phyloP scores from a whole-genome alignment of 306 rosid genomes.

The cucumber (Cucumis sativus) region DNA sequence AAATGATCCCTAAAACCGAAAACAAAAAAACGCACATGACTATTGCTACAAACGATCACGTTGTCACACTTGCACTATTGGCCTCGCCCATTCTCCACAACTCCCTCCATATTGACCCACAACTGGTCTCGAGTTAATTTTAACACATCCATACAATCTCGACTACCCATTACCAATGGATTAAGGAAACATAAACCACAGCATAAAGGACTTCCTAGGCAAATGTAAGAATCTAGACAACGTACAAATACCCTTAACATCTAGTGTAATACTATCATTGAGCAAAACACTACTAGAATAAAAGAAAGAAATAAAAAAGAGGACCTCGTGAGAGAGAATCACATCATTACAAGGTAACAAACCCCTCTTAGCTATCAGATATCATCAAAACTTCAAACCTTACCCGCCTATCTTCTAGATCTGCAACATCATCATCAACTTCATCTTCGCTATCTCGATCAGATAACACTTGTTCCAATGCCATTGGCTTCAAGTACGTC shows the following conservation, averaged over 20 bases:
- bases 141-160: background rate
- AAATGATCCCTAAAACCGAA: background rate
- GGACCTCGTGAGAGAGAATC: background rate
- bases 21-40: background rate
- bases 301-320: background rate
- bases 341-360: background rate
- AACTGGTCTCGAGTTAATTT: background rate
- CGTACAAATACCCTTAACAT: background rate
- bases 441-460: constrained; percentile 82
- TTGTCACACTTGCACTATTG: background rate
- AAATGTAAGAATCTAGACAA: background rate
- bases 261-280: background rate
- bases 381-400: constrained; percentile 1
- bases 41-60: background rate
- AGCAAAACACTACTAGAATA: background rate
- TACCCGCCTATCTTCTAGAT: constrained; percentile 65
- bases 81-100: background rate
- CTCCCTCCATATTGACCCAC: background rate
- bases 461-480: constrained; percentile 46
- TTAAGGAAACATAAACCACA: background rate
- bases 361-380: background rate
- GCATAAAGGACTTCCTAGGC: background rate
- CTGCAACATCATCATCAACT: constrained; percentile 61
- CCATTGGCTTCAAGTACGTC: constrained; percentile 56
- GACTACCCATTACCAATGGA: background rate